Percentiles rank a stretch among this genome's conserved stretches.
Evolutionary conservation across 352 stramenopile genomes (phyloP).

Genomic region (Plasmopara viticola): DNA sequence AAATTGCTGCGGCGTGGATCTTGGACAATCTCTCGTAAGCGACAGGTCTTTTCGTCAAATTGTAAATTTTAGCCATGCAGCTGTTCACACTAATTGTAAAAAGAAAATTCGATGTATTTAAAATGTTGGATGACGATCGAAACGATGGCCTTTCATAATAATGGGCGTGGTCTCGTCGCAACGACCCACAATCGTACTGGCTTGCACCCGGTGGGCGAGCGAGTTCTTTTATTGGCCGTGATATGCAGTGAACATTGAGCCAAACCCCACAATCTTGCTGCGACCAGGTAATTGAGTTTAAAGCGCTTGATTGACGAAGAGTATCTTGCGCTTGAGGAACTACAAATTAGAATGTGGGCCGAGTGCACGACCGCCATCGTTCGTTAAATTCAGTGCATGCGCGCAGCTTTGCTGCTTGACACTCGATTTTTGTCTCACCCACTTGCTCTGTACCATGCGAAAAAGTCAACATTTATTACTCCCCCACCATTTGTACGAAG

Average conservation of each 20-base stretch:
- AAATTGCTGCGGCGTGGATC: no score
- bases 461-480: constrained; percentile 19
- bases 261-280: constrained; percentile 6
- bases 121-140: no score
- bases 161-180: no score
- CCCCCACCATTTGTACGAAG: constrained; percentile 16
- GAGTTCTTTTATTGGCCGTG: background rate
- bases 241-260: background rate
- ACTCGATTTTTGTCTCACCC: constrained; percentile 20
- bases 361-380: constrained; percentile 29
- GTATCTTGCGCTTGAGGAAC: constrained; percentile 21
- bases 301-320: background rate
- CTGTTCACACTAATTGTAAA: no score
- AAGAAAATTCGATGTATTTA: no score
- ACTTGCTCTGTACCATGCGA: constrained; percentile 20
- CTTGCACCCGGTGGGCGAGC: background rate
- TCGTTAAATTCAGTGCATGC: constrained; percentile 32
- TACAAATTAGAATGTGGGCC: constrained; percentile 24
- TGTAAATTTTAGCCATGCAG: no score
- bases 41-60: no score
- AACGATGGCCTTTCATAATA: no score
- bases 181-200: no score
- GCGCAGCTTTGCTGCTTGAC: constrained; percentile 23
- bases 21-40: no score
- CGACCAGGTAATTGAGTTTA: background rate